Evolutionary conservation across 768 basidiomycete genomes (phyloP), one percentile per base, ranked within the genome.

Genomic region (Dendrothele bispora): DNA sequence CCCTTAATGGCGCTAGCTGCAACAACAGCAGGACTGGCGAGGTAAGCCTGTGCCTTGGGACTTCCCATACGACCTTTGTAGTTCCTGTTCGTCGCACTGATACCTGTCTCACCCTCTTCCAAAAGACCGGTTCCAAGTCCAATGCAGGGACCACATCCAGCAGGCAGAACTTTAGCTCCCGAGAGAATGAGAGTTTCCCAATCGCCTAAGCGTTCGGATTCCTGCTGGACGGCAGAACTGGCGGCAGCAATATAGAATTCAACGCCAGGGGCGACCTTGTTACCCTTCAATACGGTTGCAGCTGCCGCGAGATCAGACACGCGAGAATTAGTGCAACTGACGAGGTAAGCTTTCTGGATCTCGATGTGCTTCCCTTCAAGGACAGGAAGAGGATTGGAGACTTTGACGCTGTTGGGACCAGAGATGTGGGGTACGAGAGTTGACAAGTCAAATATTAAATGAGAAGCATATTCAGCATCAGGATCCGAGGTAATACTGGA

Each of bases 61-160:
- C 87, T 83, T 0, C 97, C 97, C 97, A 99, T 99, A 4, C 97
- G 80, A 3, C 97, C 97, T 73, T 99, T 98, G 73, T 98, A 99
- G 62, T 99, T 99, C 68, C 97, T 77, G 68, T 99, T 99, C 6
- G 95, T 98, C 4, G 97, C 97, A 54, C 93, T 95, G 62, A 99
- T 98, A 1, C 97, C 95, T 1, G 86, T 87, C 66, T 99, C 80
- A 2, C 95, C 97, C 54, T 98, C 95, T 63, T 98, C 88, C 28
- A 99, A 71, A 44, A 98, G 68, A 10, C 97, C 97, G 1, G 83
- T 86, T 2, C 97, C 97, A 4, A 99, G 79, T 18, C 97, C 97
- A 53, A 99, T 99, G 64, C 97, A 99, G 3, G 97, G 97, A 0
- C 97, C 97, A 61, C 97, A 99, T 1, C 97, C 97, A 0, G 95